Conservation (phyloP, 2,329 filamentous ascomycete genomes). For the Diaporthe velutina region DNA sequence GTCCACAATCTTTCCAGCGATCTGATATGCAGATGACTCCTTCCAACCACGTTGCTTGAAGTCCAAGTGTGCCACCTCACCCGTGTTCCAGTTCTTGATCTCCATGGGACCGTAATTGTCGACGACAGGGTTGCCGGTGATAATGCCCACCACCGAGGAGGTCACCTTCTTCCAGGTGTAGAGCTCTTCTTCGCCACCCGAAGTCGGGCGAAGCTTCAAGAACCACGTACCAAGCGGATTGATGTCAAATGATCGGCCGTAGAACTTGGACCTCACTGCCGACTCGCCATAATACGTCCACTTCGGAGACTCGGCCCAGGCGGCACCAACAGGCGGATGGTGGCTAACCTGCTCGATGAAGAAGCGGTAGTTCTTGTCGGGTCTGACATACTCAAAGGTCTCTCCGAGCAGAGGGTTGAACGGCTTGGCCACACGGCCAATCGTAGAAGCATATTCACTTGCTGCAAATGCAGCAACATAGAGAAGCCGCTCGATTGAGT, state of each 20-base stretch:
- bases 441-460: slow-evolving; percentile 96
- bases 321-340: slow-evolving; percentile 93
- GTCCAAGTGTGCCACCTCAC: slow-evolving; percentile 88
- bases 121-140: slow-evolving; percentile 95
- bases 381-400: slow-evolving; percentile 95
- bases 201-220: slow-evolving; percentile 81
- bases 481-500: slow-evolving; percentile 91
- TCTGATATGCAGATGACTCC: slow-evolving; percentile 89
- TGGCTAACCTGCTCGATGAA: slow-evolving; percentile 99
- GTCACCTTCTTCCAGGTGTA: slow-evolving; percentile 99
- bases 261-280: slow-evolving; percentile 95
- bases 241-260: slow-evolving; percentile 97
- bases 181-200: slow-evolving; percentile 83
- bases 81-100: slow-evolving; percentile 96
- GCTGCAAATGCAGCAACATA: slow-evolving; percentile 97
- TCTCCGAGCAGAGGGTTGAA: slow-evolving; percentile 98
- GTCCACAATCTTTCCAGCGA: slow-evolving; percentile 88
- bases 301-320: slow-evolving; percentile 89
- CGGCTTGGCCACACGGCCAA: slow-evolving; percentile 95
- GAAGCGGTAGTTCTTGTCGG: slow-evolving; percentile 98
- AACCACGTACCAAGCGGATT: slow-evolving; percentile 98
- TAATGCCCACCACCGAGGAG: slow-evolving; percentile 97
- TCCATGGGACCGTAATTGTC: slow-evolving; percentile 99
- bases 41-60: slow-evolving; percentile 98
- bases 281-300: slow-evolving; percentile 99